Evolutionary conservation across 495 filamentous ascomycete genomes (phyloP).

Genomic region (Apodospora peruviana): DNA sequence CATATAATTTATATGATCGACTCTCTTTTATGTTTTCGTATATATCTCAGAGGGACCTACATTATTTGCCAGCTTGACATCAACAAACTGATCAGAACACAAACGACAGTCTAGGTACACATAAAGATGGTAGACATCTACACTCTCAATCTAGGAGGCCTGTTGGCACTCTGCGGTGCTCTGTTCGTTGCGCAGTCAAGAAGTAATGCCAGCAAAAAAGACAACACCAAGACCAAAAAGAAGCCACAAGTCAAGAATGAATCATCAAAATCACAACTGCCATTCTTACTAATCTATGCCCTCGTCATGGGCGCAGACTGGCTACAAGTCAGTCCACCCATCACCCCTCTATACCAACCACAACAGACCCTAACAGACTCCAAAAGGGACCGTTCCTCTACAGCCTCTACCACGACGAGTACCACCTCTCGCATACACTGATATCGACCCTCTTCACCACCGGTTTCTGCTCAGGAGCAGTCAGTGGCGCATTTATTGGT

Average conservation of each 20-base stretch:
- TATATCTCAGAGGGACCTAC: too few species aligned
- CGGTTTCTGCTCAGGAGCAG: slow-evolving; percentile 45
- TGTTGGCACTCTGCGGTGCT: slow-evolving; percentile 19
- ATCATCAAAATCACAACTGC: slow-evolving; percentile 4
- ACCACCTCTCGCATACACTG: slow-evolving; percentile 36
- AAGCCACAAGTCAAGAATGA: background rate
- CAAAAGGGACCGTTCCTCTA: slow-evolving; percentile 51
- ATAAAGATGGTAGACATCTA: slow-evolving; percentile 26
- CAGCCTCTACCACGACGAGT: slow-evolving; percentile 49
- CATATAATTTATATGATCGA: too few species aligned
- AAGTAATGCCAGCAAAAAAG: background rate
- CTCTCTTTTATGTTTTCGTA: too few species aligned
- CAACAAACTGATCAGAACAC: too few species aligned
- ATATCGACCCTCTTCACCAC: slow-evolving; percentile 47
- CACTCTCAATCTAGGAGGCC: slow-evolving; percentile 18
- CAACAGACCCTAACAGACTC: too few species aligned
- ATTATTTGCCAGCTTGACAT: too few species aligned
- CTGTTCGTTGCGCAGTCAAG: slow-evolving; percentile 12
- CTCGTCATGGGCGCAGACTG: slow-evolving; percentile 51
- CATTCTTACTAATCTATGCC: slow-evolving; percentile 42
- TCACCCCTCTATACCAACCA: background rate
- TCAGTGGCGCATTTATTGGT: slow-evolving; percentile 44
- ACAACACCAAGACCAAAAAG: background rate
- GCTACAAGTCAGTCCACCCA: slow-evolving; percentile 32
- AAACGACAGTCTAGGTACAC: too few species aligned